A percentile compares a stretch with the other conserved stretches of the same genome.
phyloP scores from a whole-genome alignment of 257 asterid genomes.

The Solanum clarkiae region DNA sequence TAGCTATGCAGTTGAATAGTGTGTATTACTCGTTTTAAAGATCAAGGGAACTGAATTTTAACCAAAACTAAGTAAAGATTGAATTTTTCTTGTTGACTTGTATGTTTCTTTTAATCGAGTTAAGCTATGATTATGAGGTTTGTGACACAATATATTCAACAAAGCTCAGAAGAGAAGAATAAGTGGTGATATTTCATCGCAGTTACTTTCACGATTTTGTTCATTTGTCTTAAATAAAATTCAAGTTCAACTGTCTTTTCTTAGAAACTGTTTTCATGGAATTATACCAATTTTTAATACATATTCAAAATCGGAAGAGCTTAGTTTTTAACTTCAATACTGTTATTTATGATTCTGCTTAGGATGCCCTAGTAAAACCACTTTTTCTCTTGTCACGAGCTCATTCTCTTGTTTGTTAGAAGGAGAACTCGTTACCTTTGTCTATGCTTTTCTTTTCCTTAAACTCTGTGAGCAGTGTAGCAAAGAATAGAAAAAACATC shows the following conservation, averaged over 20 bases:
- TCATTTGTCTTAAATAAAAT: neutral
- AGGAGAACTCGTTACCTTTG: neutral
- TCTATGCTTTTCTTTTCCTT: neutral
- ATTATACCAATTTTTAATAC: neutral
- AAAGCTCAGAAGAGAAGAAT: neutral
- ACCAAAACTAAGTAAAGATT: neutral
- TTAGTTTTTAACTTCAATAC: neutral
- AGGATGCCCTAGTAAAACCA: neutral
- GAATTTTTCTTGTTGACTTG: neutral
- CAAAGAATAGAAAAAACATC: neutral
- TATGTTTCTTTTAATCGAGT: neutral
- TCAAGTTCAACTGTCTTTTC: neutral
- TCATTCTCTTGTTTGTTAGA: neutral
- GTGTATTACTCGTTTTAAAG: neutral
- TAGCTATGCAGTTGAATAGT: neutral
- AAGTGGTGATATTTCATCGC: neutral
- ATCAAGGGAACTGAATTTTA: neutral
- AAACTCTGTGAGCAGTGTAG: neutral
- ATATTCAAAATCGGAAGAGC: neutral
- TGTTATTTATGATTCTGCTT: neutral
- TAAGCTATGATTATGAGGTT: neutral
- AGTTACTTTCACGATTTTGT: neutral
- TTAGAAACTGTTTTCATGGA: neutral
- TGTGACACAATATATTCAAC: neutral
- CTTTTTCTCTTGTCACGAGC: neutral